Conservation (phyloP, 352 stramenopile genomes). For the Bremia lactucae region DNA sequence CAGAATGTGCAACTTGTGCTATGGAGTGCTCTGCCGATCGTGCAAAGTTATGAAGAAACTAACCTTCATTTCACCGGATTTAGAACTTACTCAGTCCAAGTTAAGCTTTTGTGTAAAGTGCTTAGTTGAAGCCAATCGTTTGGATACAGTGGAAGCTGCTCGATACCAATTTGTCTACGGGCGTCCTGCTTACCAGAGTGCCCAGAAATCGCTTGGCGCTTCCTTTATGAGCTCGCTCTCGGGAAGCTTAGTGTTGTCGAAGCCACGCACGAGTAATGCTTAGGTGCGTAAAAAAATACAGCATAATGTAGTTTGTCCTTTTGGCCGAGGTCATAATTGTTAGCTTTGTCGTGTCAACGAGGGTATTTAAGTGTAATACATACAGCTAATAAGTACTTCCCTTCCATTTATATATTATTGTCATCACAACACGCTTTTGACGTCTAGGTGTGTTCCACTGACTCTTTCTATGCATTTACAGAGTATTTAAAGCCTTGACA, state of each 20-base stretch:
- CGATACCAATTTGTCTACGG: constrained; percentile 11
- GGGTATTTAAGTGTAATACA: no score
- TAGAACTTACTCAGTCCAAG: constrained; percentile 11
- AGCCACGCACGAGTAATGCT: no score
- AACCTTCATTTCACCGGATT: constrained; percentile 15
- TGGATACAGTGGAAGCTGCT: constrained; percentile 12
- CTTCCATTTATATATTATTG: no score
- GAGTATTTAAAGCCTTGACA: no score
- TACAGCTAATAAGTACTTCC: no score
- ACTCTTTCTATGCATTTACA: no score
- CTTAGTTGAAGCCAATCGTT: constrained; percentile 9
- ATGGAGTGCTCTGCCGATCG: constrained; percentile 1
- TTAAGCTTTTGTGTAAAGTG: constrained; percentile 24
- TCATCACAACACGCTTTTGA: no score
- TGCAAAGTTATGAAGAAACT: constrained; percentile 18
- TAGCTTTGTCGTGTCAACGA: no score
- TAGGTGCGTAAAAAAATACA: no score
- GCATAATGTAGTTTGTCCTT: no score
- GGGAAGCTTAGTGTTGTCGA: neutral
- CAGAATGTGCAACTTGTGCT: constrained; percentile 13
- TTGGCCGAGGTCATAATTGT: no score
- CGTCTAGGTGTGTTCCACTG: no score
- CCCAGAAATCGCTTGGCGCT: neutral
- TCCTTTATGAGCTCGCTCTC: neutral
- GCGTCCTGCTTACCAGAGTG: neutral